Evolutionary conservation across 768 basidiomycete species (phyloP).

Genomic region (Mycena alexandri): DNA sequence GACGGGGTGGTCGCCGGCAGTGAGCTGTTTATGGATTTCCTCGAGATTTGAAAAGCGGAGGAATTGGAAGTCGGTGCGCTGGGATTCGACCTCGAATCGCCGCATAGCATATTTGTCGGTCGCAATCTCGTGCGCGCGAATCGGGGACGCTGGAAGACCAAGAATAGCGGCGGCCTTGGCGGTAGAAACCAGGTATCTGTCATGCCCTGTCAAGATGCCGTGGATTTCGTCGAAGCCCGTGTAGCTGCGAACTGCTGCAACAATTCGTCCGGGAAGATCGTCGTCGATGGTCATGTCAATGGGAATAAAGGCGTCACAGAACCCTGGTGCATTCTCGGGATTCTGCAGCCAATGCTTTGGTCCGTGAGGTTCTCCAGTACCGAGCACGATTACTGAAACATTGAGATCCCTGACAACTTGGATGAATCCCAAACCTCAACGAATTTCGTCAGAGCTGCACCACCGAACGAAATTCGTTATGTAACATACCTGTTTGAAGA

Average conservation of each 20-base stretch:
- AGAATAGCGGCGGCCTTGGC: slow-evolving; percentile 26
- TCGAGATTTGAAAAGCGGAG: slow-evolving; percentile 13
- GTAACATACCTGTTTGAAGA: slow-evolving; percentile 21
- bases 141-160: slow-evolving; percentile 24
- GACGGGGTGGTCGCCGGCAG: background rate
- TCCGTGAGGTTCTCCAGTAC: slow-evolving; percentile 25
- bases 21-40: slow-evolving; percentile 2
- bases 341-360: slow-evolving; percentile 32
- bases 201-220: slow-evolving; percentile 31
- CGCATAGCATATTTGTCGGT: slow-evolving; percentile 32
- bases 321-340: slow-evolving; percentile 26
- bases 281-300: slow-evolving; percentile 32
- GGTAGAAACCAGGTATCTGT: slow-evolving; percentile 31
- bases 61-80: slow-evolving; percentile 28
- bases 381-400: slow-evolving; percentile 25
- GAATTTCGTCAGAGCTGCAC: no score
- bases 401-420: slow-evolving; percentile 28
- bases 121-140: slow-evolving; percentile 25
- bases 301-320: slow-evolving; percentile 32
- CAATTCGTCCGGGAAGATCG: slow-evolving; percentile 23
- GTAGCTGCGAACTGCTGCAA: slow-evolving; percentile 21
- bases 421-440: slow-evolving; percentile 20
- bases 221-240: slow-evolving; percentile 19
- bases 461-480: no score
- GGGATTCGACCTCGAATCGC: slow-evolving; percentile 23